Base-by-base conservation (phyloP, 352 stramenopile species). In the Globisporangium recalcitrans region DNA sequence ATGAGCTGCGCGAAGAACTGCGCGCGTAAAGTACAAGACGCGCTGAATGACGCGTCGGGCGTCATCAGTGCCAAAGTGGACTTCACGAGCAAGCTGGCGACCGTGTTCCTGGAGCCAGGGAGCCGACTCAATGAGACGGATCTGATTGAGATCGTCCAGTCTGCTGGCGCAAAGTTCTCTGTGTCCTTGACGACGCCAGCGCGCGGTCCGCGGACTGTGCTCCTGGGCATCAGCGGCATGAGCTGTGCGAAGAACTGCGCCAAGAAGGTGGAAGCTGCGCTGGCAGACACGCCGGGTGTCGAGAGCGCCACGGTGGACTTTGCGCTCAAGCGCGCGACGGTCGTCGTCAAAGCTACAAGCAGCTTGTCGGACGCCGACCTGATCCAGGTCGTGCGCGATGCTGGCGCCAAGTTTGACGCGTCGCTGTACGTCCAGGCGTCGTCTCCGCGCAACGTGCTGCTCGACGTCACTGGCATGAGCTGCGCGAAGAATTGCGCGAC, bases 1-100 rank as follows among this genome's bases (percentile, higher is more conserved):
- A 95, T 95, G 85, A 91, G 80, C 47, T 95, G 85, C 31, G 76
- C 77, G 0, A 74, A 71, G 42, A 95, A 91, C 57, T 94, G 85
- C 29, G 83, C 78, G 3, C 71, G 71, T 13, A 95, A 92, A 60
- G 78, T 95, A 6, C 76, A 95, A 51, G 48, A 64, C 10, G 81
- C 81, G n/a, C 56, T 95, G n/a, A 85, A 70, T 52, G 69, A 71
- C 19, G 70, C 72, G 0, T 61, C 70, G 8, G 86, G 86, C 13
- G 86, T 95, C n/a, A 81, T 90, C 27, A 89, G 71, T 26, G 86
- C 85, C 26, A 89, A 82, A 29, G 84, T 95, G 27, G 81, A 93
- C 64, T 93, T 93, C 56, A 61, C 75, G 19, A 83, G 74, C 51
- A 90, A 88, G 60, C 74, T 80, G n/a, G 84, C 80, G 9, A 90